These are phyloP conservation scores for Vicia faba DNA, from an alignment of 306 rosid species.

Conservation along the genomic window DNA sequence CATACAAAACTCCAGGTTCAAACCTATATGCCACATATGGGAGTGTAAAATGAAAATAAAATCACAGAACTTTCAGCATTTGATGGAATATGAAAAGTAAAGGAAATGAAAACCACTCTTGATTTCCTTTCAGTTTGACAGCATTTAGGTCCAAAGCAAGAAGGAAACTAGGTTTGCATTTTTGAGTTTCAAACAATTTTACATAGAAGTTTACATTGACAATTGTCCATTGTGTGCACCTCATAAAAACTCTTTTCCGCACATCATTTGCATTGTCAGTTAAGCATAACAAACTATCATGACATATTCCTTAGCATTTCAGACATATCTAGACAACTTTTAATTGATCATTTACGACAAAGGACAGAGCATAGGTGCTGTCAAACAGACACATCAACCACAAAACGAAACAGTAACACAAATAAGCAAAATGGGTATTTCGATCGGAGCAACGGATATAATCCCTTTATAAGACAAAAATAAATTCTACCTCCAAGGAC, in stretches of 20 bases:
- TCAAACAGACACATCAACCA: conserved; percentile 23
- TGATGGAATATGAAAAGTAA: conserved; percentile 6
- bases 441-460: conserved; percentile 24
- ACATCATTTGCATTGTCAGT: conserved; percentile 3
- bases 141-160: background rate
- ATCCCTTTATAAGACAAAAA: conserved; percentile 4
- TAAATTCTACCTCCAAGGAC: conserved; percentile 65
- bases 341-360: conserved; percentile 22
- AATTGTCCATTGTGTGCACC: conserved; percentile 10
- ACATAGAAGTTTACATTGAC: conserved; percentile 8
- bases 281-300: conserved; percentile 8
- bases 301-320: conserved; percentile 8
- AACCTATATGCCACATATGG: background rate
- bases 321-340: background rate
- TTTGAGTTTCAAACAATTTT: conserved; percentile 15
- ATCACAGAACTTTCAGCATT: conserved; percentile 15
- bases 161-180: conserved; percentile 12
- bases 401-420: conserved; percentile 7
- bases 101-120: conserved; percentile 1
- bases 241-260: background rate
- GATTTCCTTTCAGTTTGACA: conserved; percentile 14
- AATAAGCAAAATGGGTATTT: background rate
- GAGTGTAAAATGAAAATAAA: conserved; percentile 1
- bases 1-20: background rate
- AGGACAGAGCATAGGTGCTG: conserved; percentile 8